Conservation (phyloP, 371 early-diverging fungal species). For the Mucor sp. region DNA sequence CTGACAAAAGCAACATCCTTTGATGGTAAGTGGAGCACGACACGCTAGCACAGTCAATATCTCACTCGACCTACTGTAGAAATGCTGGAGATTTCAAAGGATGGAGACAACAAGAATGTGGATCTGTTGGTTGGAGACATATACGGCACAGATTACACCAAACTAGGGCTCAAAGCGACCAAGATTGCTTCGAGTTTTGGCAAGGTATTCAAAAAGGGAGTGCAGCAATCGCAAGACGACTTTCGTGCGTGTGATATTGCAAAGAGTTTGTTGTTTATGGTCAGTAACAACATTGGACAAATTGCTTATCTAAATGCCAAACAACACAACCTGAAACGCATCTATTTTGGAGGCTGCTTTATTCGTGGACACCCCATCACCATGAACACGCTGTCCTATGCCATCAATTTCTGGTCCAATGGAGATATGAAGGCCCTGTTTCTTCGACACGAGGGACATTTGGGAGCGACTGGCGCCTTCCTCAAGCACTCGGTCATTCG, state of each 20-base stretch:
- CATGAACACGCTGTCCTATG: slow-evolving; percentile 97
- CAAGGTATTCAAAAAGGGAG: slow-evolving; percentile 88
- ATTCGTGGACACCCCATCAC: slow-evolving; percentile 95
- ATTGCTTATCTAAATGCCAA: slow-evolving; percentile 96
- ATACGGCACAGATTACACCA: slow-evolving; percentile 88
- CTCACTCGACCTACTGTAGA: slow-evolving; percentile 47
- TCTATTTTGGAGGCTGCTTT: slow-evolving; percentile 97
- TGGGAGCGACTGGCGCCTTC: slow-evolving; percentile 92
- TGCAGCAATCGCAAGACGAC: slow-evolving; percentile 56
- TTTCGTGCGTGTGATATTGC: slow-evolving; percentile 84
- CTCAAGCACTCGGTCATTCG: slow-evolving; percentile 31
- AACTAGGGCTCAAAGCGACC: slow-evolving; percentile 86
- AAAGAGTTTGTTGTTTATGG: slow-evolving; percentile 87
- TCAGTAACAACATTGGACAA: slow-evolving; percentile 98
- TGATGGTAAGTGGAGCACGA: slow-evolving; percentile 61
- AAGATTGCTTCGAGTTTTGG: slow-evolving; percentile 96
- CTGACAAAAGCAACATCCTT: slow-evolving; percentile 84
- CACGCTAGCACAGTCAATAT: not conserved
- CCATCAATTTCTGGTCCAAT: slow-evolving; percentile 96
- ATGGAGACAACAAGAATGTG: slow-evolving; percentile 92
- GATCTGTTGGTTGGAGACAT: slow-evolving; percentile 97
- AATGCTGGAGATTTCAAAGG: slow-evolving; percentile 92
- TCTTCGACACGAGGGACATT: slow-evolving; percentile 95
- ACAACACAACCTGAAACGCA: slow-evolving; percentile 85
- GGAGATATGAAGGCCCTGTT: slow-evolving; percentile 95